Evolutionary conservation across 2,329 filamentous ascomycete species (phyloP), one percentile per base, ranked within the genome.

Genomic region (Pseudogymnoascus sp.): DNA sequence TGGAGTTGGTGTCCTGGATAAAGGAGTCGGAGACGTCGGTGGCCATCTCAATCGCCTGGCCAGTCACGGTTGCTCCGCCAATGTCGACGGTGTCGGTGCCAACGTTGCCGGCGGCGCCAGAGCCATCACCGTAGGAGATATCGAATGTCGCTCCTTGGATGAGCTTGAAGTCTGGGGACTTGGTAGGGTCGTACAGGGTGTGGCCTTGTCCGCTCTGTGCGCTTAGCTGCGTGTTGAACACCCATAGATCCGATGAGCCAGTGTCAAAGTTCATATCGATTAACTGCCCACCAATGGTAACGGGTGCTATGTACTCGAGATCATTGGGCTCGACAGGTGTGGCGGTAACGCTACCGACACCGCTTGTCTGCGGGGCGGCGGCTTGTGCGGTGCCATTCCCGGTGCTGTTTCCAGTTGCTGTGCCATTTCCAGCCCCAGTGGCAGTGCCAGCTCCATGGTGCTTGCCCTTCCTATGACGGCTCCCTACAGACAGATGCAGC

Each of bases 331-430:
- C 83, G 19, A 60, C 59, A 11, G 87, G 85, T 29, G 83, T 86
- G 61, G 87, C 86, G 31, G 83, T 77, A 61, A 90, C 89, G 42
- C 81, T 75, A 59, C 88, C 88, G 35, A 74, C 79, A 70, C 73
- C 78, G 61, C 73, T 70, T 46, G 68, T 70, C 15, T 70, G 71
- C 59, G 72, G 69, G n/a, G 69, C 69, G 46, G 68, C 68, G 15
- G 42, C 66, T 38, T 69, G 65, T 42, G 67, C 59, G 9, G 68
- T 63, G 56, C 61, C 33, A 15, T 37, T 62, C 11, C 31, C 59
- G 9, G 68, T 63, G 56, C 61, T 29, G 11, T 37, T 62, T 13
- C 31, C 62, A 21, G 40, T 63, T 33, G 63, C 19, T 31, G 23
- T 23, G 61, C 60, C 10, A 62, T 50, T n/a, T 19, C 62, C 53